Percentiles rank a stretch among this genome's conserved stretches.
Evolutionary conservation across 2,329 filamentous ascomycete genomes (phyloP).

Genomic region (Ambrosiella xylebori): DNA sequence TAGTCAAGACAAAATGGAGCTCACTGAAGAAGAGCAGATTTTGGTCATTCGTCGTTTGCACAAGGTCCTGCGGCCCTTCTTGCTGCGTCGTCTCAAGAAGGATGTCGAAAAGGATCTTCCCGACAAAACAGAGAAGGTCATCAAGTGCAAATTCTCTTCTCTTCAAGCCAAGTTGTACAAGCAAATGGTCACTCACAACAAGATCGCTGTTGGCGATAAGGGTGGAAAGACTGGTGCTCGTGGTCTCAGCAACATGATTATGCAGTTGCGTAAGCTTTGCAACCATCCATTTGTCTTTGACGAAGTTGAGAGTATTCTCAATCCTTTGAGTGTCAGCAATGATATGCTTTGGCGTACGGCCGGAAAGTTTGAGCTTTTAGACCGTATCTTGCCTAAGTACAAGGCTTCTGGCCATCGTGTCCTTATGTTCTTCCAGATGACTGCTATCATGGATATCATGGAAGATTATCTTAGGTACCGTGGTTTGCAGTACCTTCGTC

Average conservation of each 20-base stretch:
- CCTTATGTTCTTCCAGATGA: slow-evolving; percentile 99
- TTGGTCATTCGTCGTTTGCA: slow-evolving; percentile 95
- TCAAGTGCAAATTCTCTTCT: slow-evolving; percentile 97
- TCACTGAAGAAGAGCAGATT: slow-evolving; percentile 98
- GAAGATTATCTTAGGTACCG: slow-evolving; percentile 86
- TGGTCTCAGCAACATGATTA: slow-evolving; percentile 98
- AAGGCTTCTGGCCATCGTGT: slow-evolving; percentile 80
- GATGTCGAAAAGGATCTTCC: slow-evolving; percentile 98
- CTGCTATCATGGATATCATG: slow-evolving; percentile 99
- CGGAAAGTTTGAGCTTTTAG: slow-evolving; percentile 92
- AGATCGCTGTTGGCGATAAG: slow-evolving; percentile 86
- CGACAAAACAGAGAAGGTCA: slow-evolving; percentile 97
- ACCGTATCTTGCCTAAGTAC: slow-evolving; percentile 87
- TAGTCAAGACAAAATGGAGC: slow-evolving; percentile 94
- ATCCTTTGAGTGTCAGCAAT: slow-evolving; percentile 72
- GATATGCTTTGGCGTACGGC: slow-evolving; percentile 89
- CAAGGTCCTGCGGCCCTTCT: slow-evolving; percentile 92
- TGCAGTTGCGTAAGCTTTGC: slow-evolving; percentile 96
- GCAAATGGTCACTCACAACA: slow-evolving; percentile 92
- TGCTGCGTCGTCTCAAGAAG: slow-evolving; percentile 96
- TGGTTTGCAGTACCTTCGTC: slow-evolving; percentile 68
- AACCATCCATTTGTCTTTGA: slow-evolving; percentile 99
- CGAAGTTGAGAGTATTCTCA: slow-evolving; percentile 96
- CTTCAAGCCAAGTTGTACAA: slow-evolving; percentile 90
- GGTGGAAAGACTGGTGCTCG: slow-evolving; percentile 87